Evolutionary conservation across 2,329 filamentous ascomycete genomes (phyloP), one percentile per base, ranked within the genome.

Genomic region (Didymella pinodella): DNA sequence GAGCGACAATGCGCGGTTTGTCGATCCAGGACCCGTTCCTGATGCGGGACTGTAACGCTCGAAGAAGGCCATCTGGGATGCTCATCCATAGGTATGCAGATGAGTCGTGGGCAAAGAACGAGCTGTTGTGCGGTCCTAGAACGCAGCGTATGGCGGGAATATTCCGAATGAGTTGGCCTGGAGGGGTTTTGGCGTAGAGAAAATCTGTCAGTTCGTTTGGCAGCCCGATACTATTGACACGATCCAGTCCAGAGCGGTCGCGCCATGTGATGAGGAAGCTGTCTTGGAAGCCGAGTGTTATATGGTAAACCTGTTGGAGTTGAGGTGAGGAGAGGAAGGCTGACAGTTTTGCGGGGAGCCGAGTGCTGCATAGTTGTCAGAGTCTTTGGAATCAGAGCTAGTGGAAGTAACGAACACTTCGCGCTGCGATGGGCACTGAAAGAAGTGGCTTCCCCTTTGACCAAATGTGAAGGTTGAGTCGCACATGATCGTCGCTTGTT

Each of bases 181-280:
- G 56, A 4, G 47, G 2, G 16, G 66, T 64, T 12, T 56, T 61
- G 7, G 66, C 65, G 29, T 69, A 58, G 10, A 76, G 44, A 38
- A 77, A 76, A 22, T 61, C 47, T 8, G 41, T 44, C 2, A 77
- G 62, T 34, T 74, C 71, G 2, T 53, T 7, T 1, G 73, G 73
- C 7, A 76, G 64, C 1, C 64, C 67, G 18, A 63, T 32, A 7
- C 59, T 69, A 16, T 74, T 68, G 54, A 74, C 68, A 18, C 63
- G 69, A 40, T 75, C 68, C 28, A 55, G 54, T 5, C 68, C 69
- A 10, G 59, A 43, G 14, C 44, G 55, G 36, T 75, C 72, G 14
- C 70, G 69, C 67, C 69, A 77, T n/a, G 68, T 75, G 22, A 77
- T 45, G 16, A 76, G 55, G 57, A 75, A 76, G 59, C 72, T 75